Percentiles rank a stretch among this genome's conserved stretches.
Conservation (phyloP, 2,329 filamentous ascomycete genomes). For the Scytalidium lignicola region DNA sequence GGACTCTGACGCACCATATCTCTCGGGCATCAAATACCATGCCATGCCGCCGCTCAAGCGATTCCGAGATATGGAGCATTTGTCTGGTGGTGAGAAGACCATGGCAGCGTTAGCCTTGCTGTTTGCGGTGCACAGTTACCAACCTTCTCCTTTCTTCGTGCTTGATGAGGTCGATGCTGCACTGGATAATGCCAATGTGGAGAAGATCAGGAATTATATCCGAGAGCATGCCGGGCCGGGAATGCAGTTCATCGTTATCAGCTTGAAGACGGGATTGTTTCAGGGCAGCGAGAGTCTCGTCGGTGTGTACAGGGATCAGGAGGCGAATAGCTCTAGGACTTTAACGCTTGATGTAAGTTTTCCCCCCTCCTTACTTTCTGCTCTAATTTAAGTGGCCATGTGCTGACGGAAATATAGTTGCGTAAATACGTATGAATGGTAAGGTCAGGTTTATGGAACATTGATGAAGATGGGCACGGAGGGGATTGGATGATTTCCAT, state of each 20-base stretch:
- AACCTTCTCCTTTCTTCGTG: conserved; percentile 95
- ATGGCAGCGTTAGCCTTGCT: conserved; percentile 96
- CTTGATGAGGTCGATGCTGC: conserved; percentile 97
- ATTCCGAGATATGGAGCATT: conserved; percentile 98
- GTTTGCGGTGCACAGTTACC: conserved; percentile 95
- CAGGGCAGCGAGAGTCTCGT: conserved; percentile 95
- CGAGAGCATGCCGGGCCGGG: conserved; percentile 89
- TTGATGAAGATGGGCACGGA: background rate
- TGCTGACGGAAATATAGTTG: conserved; percentile 16
- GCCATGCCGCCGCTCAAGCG: conserved; percentile 98
- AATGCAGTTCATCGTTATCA: conserved; percentile 99
- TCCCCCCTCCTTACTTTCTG: no score
- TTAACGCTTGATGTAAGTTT: conserved; percentile 89
- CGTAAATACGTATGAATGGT: conserved; percentile 21
- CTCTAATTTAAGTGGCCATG: background rate
- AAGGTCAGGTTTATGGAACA: background rate
- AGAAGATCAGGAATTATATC: conserved; percentile 95
- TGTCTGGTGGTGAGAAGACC: conserved; percentile 96
- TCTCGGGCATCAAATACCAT: conserved; percentile 95
- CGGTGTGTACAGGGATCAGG: conserved; percentile 92
- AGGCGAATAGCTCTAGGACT: conserved; percentile 84
- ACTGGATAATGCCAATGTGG: conserved; percentile 95
- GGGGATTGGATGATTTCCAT: background rate
- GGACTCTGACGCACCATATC: conserved; percentile 92
- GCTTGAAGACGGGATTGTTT: conserved; percentile 90